phyloP scores from a whole-genome alignment of 306 rosid species.

The Delonix regia region DNA sequence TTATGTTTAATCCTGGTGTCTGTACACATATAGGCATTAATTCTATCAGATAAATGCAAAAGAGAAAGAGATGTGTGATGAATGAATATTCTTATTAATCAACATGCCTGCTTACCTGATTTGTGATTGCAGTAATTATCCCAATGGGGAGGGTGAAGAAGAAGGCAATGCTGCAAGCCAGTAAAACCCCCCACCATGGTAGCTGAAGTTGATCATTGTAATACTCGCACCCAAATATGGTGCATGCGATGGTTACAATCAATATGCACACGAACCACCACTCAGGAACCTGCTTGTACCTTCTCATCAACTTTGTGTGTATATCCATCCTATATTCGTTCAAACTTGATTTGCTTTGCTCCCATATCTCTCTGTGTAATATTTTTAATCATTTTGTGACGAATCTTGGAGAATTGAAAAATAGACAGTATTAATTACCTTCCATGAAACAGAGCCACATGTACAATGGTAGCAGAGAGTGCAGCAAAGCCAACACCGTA shows the following conservation, averaged over 20 bases:
- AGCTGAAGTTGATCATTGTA: conserved; percentile 80
- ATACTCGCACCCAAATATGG: conserved; percentile 69
- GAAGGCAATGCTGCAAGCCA: conserved; percentile 81
- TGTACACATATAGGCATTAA: conserved; percentile 31
- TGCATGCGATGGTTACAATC: conserved; percentile 52
- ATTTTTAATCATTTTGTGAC: background rate
- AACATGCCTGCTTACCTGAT: conserved; percentile 63
- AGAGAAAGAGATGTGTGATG: no score
- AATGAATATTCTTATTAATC: no score
- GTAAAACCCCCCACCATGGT: conserved; percentile 98
- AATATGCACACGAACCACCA: conserved; percentile 89
- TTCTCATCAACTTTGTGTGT: conserved; percentile 77
- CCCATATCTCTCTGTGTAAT: conserved; percentile 79
- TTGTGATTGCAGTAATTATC: conserved; percentile 86
- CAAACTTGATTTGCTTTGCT: conserved; percentile 75
- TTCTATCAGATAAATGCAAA: no score
- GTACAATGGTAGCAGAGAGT: conserved; percentile 74
- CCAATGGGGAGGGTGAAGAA: conserved; percentile 94
- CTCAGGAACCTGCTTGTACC: conserved; percentile 79
- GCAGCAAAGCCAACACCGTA: conserved; percentile 95
- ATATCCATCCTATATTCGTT: conserved; percentile 62
- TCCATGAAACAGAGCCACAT: conserved; percentile 91
- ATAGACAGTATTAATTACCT: conserved; percentile 43
- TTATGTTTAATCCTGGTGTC: conserved; percentile 86
- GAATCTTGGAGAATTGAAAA: background rate